Percentiles rank a stretch among this genome's conserved stretches.
Evolutionary conservation across 2,329 filamentous ascomycete species (phyloP).

Genomic region (Arthrobotrys entomopaga): DNA sequence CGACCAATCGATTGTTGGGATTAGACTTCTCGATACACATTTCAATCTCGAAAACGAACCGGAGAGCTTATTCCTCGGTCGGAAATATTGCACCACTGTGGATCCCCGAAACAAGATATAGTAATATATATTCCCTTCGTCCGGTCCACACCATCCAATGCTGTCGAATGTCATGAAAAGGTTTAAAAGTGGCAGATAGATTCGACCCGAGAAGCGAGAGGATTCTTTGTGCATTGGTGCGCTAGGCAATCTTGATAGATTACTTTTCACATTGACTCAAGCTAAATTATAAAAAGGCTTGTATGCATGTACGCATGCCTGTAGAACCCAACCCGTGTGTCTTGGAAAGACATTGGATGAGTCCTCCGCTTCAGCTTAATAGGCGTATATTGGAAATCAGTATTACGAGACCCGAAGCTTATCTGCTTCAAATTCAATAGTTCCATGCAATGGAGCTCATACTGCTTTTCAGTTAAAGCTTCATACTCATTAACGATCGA

Average conservation of each 20-base stretch:
- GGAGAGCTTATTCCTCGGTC: constrained; percentile 34
- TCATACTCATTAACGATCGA: too few species aligned
- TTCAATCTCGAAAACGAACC: not conserved
- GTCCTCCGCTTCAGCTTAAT: too few species aligned
- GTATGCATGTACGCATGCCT: too few species aligned
- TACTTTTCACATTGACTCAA: not conserved
- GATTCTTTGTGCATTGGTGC: constrained; percentile 5
- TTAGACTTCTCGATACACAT: not conserved
- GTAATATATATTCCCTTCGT: not conserved
- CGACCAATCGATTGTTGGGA: too few species aligned
- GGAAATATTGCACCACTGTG: constrained; percentile 36
- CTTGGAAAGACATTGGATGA: too few species aligned
- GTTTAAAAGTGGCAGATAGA: constrained; percentile 1
- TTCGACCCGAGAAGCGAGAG: not conserved
- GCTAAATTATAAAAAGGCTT: too few species aligned
- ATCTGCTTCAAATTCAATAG: too few species aligned
- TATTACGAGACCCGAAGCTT: too few species aligned
- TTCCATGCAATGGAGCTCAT: too few species aligned
- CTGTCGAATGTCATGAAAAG: not conserved
- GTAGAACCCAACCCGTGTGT: too few species aligned
- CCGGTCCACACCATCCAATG: not conserved
- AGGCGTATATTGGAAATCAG: too few species aligned
- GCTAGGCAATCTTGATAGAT: not conserved
- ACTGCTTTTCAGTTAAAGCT: too few species aligned
- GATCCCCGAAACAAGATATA: constrained; percentile 35